phyloP scores from a whole-genome alignment of 2,329 filamentous ascomycete genomes.

The Colletotrichum caudatum region DNA sequence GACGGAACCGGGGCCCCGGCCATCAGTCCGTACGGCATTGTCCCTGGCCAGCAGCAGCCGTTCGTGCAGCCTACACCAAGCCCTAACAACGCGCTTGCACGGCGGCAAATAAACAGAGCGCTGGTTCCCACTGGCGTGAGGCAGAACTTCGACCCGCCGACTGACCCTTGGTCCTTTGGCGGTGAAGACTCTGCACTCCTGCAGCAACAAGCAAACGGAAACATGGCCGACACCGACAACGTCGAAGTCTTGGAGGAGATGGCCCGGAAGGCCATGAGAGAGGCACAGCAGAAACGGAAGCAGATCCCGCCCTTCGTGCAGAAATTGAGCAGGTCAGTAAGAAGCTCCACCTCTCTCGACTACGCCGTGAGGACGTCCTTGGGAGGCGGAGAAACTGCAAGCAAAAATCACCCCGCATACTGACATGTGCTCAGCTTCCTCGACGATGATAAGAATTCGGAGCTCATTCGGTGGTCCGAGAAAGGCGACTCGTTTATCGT shows the following conservation, averaged over 20 bases:
- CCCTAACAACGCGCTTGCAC: constrained; percentile 61
- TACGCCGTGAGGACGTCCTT: not conserved
- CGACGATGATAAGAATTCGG: constrained; percentile 91
- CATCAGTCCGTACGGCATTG: constrained; percentile 55
- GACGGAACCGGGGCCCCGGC: constrained; percentile 50
- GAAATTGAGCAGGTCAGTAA: constrained; percentile 91
- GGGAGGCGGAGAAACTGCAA: not conserved
- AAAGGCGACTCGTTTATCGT: constrained; percentile 97
- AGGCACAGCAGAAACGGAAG: constrained; percentile 90
- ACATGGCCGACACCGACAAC: constrained; percentile 71
- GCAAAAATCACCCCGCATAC: constrained; percentile 9
- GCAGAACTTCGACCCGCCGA: constrained; percentile 52
- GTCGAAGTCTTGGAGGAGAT: constrained; percentile 83
- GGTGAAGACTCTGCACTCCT: constrained; percentile 57
- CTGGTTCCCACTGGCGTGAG: constrained; percentile 60
- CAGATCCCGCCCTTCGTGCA: constrained; percentile 98
- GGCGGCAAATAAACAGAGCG: constrained; percentile 63
- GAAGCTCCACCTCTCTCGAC: not conserved
- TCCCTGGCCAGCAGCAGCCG: constrained; percentile 52
- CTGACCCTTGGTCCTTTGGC: constrained; percentile 59
- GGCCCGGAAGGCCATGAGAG: constrained; percentile 85
- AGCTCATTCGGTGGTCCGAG: constrained; percentile 96
- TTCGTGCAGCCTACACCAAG: constrained; percentile 46
- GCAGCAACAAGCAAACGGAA: constrained; percentile 37
- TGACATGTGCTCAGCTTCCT: constrained; percentile 76